Conservation (phyloP, 768 basidiomycete genomes). For the Leucocoprinus birnbaumii region DNA sequence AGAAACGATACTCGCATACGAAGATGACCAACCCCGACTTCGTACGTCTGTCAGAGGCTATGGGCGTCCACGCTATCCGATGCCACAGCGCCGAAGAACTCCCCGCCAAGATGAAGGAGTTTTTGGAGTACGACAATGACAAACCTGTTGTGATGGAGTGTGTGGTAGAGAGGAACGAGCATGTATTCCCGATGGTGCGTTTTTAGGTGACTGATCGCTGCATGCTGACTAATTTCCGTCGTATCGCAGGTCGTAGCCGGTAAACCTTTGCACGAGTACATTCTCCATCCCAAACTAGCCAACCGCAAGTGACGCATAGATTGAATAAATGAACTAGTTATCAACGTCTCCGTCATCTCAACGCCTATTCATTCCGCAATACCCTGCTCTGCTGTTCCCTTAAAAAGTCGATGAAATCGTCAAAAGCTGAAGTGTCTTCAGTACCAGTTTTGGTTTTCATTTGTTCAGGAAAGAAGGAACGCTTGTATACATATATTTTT, state of each 20-base stretch:
- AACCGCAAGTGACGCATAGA: background rate
- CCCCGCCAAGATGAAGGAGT: conserved; percentile 96
- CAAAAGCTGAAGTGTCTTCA: too few species aligned
- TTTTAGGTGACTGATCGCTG: conserved; percentile 4
- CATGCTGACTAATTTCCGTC: background rate
- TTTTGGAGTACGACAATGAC: conserved; percentile 88
- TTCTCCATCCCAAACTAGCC: conserved; percentile 1
- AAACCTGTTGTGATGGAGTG: conserved; percentile 93
- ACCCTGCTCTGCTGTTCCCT: background rate
- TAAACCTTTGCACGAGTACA: conserved; percentile 84
- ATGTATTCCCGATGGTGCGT: conserved; percentile 86
- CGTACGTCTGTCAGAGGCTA: conserved; percentile 81
- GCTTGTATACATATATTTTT: too few species aligned
- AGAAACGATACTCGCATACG: conserved; percentile 95
- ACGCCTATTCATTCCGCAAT: background rate
- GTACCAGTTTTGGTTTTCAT: too few species aligned
- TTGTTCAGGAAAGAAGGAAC: too few species aligned
- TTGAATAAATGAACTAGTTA: background rate
- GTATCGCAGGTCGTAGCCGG: conserved; percentile 75
- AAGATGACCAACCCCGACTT: conserved; percentile 96
- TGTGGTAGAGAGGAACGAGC: conserved; percentile 77
- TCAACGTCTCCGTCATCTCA: background rate
- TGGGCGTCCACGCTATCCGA: conserved; percentile 90
- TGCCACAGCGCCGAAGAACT: conserved; percentile 71
- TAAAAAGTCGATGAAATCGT: too few species aligned